Evolutionary conservation across 1,284 basidiomycete genomes (phyloP).

Genomic region (Phellinidium pouzarii): DNA sequence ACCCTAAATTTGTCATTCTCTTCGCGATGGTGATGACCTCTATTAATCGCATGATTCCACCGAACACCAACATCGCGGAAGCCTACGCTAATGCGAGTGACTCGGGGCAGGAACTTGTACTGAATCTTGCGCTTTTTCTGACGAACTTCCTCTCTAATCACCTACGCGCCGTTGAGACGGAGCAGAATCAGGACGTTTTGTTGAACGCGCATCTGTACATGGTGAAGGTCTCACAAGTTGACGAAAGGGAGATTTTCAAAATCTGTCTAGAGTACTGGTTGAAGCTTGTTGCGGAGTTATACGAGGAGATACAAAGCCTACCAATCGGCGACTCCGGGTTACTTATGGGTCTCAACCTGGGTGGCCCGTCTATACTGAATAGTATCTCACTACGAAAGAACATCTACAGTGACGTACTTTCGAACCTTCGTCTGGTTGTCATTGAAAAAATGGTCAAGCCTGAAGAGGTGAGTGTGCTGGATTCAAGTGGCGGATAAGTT

Average conservation of each 20-base stretch:
- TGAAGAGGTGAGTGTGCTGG: conserved; percentile 70
- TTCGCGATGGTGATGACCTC: conserved; percentile 99
- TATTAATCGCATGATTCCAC: conserved; percentile 96
- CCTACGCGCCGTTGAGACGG: conserved; percentile 88
- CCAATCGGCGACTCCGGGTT: conserved; percentile 92
- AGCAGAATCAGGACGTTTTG: conserved; percentile 87
- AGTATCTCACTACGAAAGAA: conserved; percentile 85
- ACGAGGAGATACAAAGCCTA: conserved; percentile 91
- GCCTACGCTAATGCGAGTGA: conserved; percentile 91
- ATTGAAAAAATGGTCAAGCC: conserved; percentile 99
- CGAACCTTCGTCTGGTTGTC: conserved; percentile 92
- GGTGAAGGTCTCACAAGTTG: conserved; percentile 97
- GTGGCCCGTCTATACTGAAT: conserved; percentile 64
- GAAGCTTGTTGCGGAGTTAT: conserved; percentile 97
- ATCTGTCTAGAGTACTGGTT: conserved; percentile 99
- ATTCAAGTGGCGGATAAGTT: background rate
- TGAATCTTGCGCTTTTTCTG: conserved; percentile 95
- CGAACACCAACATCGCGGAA: conserved; percentile 89
- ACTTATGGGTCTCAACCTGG: conserved; percentile 88
- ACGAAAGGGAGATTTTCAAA: conserved; percentile 99
- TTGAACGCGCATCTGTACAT: conserved; percentile 97
- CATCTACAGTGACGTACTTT: conserved; percentile 91
- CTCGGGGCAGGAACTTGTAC: conserved; percentile 93
- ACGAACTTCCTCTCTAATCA: conserved; percentile 94
- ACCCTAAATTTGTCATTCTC: conserved; percentile 94